Conservation (phyloP, 805 yeast genomes). For the Metschnikowia gelsemii region DNA sequence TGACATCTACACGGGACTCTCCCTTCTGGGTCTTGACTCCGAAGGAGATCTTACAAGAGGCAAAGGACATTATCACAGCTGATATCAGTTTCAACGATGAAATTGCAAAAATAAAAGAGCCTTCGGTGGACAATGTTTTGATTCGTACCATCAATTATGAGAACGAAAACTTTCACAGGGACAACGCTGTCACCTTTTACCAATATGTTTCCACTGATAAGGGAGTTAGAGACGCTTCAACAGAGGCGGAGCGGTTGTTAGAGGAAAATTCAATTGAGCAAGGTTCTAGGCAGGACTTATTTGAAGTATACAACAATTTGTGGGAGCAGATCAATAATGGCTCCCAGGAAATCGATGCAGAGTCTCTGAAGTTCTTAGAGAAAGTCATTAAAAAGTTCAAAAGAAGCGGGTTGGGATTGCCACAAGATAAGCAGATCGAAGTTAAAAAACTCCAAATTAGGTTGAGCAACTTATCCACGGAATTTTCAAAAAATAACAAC, state of each 20-base stretch:
- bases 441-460: slow-evolving; percentile 59
- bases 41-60: slow-evolving; percentile 42
- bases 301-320: slow-evolving; percentile 54
- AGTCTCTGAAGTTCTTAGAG: slow-evolving; percentile 55
- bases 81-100: slow-evolving; percentile 51
- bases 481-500: slow-evolving; percentile 64
- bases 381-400: slow-evolving; percentile 57
- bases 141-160: slow-evolving; percentile 51
- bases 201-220: slow-evolving; percentile 69
- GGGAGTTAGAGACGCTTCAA: slow-evolving; percentile 69
- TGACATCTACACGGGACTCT: slow-evolving; percentile 9
- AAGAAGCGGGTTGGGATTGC: slow-evolving; percentile 67
- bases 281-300: slow-evolving; percentile 64
- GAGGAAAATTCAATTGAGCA: slow-evolving; percentile 62
- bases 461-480: slow-evolving; percentile 54
- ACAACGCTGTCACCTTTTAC: slow-evolving; percentile 60
- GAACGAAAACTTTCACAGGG: slow-evolving; percentile 46
- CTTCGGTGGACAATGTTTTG: slow-evolving; percentile 58
- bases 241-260: slow-evolving; percentile 57
- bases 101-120: slow-evolving; percentile 48
- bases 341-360: slow-evolving; percentile 39
- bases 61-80: slow-evolving; percentile 40
- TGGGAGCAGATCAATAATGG: slow-evolving; percentile 33
- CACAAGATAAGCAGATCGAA: slow-evolving; percentile 52
- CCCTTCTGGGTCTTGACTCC: slow-evolving; percentile 65